Conservation (phyloP, 805 yeast genomes). For the Pichia ethanolica region DNA sequence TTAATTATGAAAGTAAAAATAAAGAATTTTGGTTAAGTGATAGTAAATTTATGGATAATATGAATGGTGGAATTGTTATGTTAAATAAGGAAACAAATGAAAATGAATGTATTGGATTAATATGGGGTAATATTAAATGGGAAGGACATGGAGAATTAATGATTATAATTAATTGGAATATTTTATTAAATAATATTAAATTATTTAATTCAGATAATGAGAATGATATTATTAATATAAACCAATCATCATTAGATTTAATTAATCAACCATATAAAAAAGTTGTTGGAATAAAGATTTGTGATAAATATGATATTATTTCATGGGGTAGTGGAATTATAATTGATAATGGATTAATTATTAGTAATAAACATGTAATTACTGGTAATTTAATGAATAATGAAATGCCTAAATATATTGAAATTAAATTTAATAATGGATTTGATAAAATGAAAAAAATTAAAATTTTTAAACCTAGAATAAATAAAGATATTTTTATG, state of each 20-base stretch:
- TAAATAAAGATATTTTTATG: constrained; percentile 16
- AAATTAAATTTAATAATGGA: constrained; percentile 3
- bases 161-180: constrained; percentile 17
- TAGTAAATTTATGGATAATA: constrained; percentile 37
- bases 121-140: constrained; percentile 31
- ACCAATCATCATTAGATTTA: too few species aligned
- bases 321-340: constrained; percentile 41
- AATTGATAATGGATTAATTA: constrained; percentile 25
- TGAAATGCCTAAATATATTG: constrained; percentile 13
- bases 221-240: too few species aligned
- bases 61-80: constrained; percentile 33
- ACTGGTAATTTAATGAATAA: constrained; percentile 4
- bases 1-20: constrained; percentile 22
- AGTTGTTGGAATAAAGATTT: constrained; percentile 13
- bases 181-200: constrained; percentile 1
- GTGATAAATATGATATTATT: constrained; percentile 5
- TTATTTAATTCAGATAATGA: background rate
- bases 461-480: constrained; percentile 4
- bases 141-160: constrained; percentile 42
- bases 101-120: constrained; percentile 27
- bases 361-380: constrained; percentile 38
- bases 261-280: background rate
- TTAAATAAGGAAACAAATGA: background rate
- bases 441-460: background rate
- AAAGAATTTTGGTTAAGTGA: constrained; percentile 27